Evolutionary conservation across 257 asterid species (phyloP).

Genomic region (Solanum tacnaense): DNA sequence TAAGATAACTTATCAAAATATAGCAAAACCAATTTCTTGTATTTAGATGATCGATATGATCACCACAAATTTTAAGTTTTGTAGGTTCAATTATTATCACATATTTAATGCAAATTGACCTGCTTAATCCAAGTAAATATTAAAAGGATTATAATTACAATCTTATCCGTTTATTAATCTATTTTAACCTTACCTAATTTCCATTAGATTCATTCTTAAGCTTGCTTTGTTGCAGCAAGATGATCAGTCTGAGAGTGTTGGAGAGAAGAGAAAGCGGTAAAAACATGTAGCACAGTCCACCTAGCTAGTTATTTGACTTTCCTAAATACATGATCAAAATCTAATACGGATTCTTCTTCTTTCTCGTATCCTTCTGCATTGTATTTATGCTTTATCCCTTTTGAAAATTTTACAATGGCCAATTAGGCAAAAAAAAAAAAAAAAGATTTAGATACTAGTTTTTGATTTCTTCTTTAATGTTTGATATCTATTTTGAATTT

Average conservation of each 20-base stretch:
- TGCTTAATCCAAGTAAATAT: neutral
- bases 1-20: neutral
- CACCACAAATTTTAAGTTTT: too few species aligned
- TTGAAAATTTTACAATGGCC: too few species aligned
- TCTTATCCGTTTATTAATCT: too few species aligned
- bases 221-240: too few species aligned
- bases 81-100: neutral
- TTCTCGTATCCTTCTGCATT: too few species aligned
- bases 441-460: too few species aligned
- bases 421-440: too few species aligned
- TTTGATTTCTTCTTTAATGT: neutral
- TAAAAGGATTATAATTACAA: neutral
- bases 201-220: too few species aligned
- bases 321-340: neutral
- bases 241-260: too few species aligned
- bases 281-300: neutral
- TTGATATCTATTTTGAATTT: neutral
- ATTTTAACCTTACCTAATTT: neutral
- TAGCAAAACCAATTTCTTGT: neutral
- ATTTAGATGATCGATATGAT: neutral
- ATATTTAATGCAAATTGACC: neutral
- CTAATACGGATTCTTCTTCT: too few species aligned
- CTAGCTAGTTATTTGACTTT: neutral
- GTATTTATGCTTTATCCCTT: too few species aligned
- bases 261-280: too few species aligned